These are phyloP conservation scores for Emmonsiellopsis sp. DNA, from an alignment of 2,329 filamentous ascomycete species.

Conservation along the genomic window DNA sequence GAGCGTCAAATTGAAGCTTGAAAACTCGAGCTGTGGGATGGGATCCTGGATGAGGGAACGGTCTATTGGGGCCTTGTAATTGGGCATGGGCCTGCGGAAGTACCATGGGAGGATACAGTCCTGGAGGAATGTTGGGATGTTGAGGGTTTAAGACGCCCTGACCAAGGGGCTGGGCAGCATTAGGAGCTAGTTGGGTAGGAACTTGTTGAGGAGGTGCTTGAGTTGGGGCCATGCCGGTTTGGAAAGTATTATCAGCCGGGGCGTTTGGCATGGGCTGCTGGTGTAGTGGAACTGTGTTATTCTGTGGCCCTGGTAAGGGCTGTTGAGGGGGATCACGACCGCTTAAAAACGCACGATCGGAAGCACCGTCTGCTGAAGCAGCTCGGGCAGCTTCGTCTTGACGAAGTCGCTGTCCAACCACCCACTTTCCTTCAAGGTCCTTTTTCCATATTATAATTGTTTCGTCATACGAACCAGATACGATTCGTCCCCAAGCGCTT, in stretches of 20 bases:
- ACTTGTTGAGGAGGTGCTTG: no score
- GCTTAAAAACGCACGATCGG: neutral
- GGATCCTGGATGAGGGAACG: conserved; percentile 21
- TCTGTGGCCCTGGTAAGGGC: neutral
- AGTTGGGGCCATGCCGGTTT: neutral
- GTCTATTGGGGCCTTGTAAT: conserved; percentile 17
- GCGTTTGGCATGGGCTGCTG: conserved; percentile 1
- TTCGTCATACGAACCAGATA: conserved; percentile 94
- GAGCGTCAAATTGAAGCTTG: conserved; percentile 91
- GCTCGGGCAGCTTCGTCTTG: conserved; percentile 46
- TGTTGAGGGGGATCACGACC: neutral
- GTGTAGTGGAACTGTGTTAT: neutral
- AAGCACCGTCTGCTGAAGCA: conserved; percentile 13
- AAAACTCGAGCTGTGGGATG: conserved; percentile 60
- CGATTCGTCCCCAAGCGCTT: conserved; percentile 82
- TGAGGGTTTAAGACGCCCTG: neutral
- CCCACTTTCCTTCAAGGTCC: conserved; percentile 77
- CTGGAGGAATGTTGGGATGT: neutral
- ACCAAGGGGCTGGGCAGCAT: neutral
- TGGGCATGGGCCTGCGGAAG: neutral
- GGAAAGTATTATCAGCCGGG: conserved; percentile 3
- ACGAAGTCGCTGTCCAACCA: conserved; percentile 61
- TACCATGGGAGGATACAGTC: no score
- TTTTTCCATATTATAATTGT: conserved; percentile 92
- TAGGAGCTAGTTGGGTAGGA: neutral